Base-by-base conservation (phyloP, 352 stramenopile genomes). In the Chrysophaeum taylorii region DNA sequence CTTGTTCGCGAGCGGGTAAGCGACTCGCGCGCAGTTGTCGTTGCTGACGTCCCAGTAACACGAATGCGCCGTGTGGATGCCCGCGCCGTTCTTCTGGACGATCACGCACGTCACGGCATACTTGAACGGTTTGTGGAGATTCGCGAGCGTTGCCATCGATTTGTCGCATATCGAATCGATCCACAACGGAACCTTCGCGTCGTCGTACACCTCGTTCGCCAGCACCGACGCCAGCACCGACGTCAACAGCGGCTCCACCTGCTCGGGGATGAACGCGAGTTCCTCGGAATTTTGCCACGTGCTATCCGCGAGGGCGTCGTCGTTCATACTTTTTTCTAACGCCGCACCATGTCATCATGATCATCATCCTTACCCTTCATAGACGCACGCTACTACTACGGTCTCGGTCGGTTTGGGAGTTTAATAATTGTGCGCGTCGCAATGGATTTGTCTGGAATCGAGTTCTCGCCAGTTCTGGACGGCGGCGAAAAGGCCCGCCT, bases 81-180 rank as follows among this genome's bases (percentile, higher is more conserved):
- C 89, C 1, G 89, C 89, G 57, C 89, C 89, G 73, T 95, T 95
- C 76, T 94, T 94, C 75, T 96, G 89, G 83, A 96, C 93, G 75
- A 95, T 91, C 9, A 92, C 74, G 64, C 85, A 92, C 64, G 87
- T 94, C 45, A 95, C 87, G 84, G 39, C 23, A 42, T 94, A 95
- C 79, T 95, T 95, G 76, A 95, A 92, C 0, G 89, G 89, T 63
- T 96, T 96, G 71, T 85, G 84, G 52, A 94, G 75, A 57, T 93
- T 84, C 53, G 82, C 77, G 27, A 96, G 84, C 2, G 81, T 84
- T 57, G 88, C 85, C 83, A 94, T 90, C 74, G 91, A 87, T 27
- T 77, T 78, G 42, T 94, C 87, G 75, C 89, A 95, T 64, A 95
- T 94, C 27, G 78, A 81, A 77, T 96, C 89, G 50, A 96, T 80